Evolutionary conservation across 495 filamentous ascomycete genomes (phyloP), one percentile per base, ranked within the genome.

Genomic region (Xylaria telfairii): DNA sequence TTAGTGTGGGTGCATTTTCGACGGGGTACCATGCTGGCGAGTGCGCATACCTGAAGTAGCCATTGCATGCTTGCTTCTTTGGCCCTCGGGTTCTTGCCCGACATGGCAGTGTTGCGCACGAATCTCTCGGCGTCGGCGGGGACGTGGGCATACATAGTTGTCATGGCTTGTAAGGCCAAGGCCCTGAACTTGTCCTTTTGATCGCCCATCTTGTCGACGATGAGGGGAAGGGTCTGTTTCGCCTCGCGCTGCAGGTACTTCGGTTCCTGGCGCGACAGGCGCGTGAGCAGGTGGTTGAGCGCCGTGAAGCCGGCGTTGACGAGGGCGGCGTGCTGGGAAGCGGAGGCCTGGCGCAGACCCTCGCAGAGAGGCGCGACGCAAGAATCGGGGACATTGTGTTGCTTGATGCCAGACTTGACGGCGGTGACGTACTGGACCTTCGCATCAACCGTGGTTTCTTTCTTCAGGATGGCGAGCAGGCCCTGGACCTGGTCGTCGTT

Each of bases 131-230:
- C 91, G 59, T 97, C 93, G 26, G 84, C 75, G 1, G 87, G 86
- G 15, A 87, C 85, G 17, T 87, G 86, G 42, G 85, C 87, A 84
- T 92, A 94, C 53, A 94, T 82, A 34, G 96, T 95, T 9, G 85
- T 85, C 65, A 98, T 86, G 32, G 91, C 88, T 74, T 92, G 90
- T 46, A 89, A 82, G 9, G 93, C 92, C 67, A 93, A 84, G 26
- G 82, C 77, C 65, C 93, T 89, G 69, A 92, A 83, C 72, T 93
- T 93, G 69, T 97, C 94, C 76, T 94, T 94, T 72, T 89, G 89
- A 77, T 98, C 95, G 28, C 94, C 94, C 57, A 98, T 87, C 72
- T 94, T 92, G 51, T 98, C 95, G 57, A 94, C 81, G 49, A 97
- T 85, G 32, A 93, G 77, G 2, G 93, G 90, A 53, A 97, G 83